These are phyloP conservation scores for Raffaelea arxii DNA, from an alignment of 2,329 filamentous ascomycete genomes.

Conservation along the genomic window DNA sequence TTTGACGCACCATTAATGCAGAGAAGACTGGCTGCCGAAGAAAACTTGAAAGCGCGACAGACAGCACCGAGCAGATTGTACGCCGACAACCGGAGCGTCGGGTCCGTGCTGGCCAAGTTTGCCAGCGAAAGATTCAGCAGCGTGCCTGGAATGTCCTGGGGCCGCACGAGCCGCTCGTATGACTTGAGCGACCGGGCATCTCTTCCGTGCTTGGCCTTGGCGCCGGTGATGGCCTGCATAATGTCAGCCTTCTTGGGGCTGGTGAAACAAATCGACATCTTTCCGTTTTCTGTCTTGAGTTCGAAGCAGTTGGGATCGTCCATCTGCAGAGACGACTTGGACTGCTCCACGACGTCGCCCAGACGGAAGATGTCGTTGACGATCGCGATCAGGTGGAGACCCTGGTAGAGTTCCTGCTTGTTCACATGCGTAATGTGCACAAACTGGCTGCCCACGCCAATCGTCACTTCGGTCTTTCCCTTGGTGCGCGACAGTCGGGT, in stretches of 20 bases:
- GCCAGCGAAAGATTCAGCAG: slow-evolving; percentile 58
- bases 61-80: slow-evolving; percentile 60
- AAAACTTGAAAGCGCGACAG: slow-evolving; percentile 59
- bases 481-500: slow-evolving; percentile 58
- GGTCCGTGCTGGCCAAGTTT: slow-evolving; percentile 54
- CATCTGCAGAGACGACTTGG: slow-evolving; percentile 51
- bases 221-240: slow-evolving; percentile 51
- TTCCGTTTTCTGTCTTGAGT: slow-evolving; percentile 57
- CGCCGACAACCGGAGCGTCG: slow-evolving; percentile 49
- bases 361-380: slow-evolving; percentile 63
- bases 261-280: slow-evolving; percentile 63
- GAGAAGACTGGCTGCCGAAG: slow-evolving; percentile 49
- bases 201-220: slow-evolving; percentile 56
- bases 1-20: slow-evolving; percentile 44
- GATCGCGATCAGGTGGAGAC: slow-evolving; percentile 49
- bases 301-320: slow-evolving; percentile 61
- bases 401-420: slow-evolving; percentile 58
- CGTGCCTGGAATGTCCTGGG: slow-evolving; percentile 62
- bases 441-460: slow-evolving; percentile 60
- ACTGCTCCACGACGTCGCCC: slow-evolving; percentile 58
- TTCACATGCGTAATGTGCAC: slow-evolving; percentile 60
- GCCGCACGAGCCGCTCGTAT: slow-evolving; percentile 55
- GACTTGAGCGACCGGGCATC: slow-evolving; percentile 51
- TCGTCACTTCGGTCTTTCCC: slow-evolving; percentile 59
- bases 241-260: slow-evolving; percentile 55